Percentiles rank a stretch among this genome's conserved stretches.
Conservation (phyloP, 805 yeast species). For the Candida pseudoglaebosa region DNA sequence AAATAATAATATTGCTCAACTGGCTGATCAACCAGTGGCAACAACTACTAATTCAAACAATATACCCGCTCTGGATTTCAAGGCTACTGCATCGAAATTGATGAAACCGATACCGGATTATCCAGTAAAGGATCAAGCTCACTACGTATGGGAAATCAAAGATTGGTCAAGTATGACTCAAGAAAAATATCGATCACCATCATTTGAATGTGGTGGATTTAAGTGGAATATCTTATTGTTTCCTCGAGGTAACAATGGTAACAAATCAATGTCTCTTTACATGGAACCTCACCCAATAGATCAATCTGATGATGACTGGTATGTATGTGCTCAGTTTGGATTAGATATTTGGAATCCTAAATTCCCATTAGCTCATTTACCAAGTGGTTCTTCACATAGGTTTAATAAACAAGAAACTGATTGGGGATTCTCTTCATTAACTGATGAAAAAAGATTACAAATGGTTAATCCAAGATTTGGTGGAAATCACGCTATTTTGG, state of each 20-base stretch:
- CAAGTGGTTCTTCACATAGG: slow-evolving; percentile 71
- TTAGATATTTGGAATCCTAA: slow-evolving; percentile 80
- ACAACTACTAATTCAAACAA: slow-evolving; percentile 11
- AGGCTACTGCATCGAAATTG: slow-evolving; percentile 22
- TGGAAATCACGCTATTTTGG: slow-evolving; percentile 36
- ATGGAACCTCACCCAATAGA: slow-evolving; percentile 65
- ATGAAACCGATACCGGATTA: slow-evolving; percentile 39
- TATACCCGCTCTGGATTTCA: slow-evolving; percentile 26
- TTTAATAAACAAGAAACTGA: slow-evolving; percentile 75
- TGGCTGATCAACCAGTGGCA: slow-evolving; percentile 8
- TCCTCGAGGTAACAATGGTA: slow-evolving; percentile 67
- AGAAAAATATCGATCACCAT: slow-evolving; percentile 44
- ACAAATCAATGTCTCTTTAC: slow-evolving; percentile 60
- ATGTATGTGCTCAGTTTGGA: slow-evolving; percentile 88
- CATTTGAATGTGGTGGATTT: slow-evolving; percentile 55
- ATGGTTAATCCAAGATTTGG: slow-evolving; percentile 19
- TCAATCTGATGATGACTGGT: slow-evolving; percentile 57
- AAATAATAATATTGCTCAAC: slow-evolving; percentile 15
- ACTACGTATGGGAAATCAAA: slow-evolving; percentile 48
- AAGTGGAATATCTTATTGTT: slow-evolving; percentile 71
- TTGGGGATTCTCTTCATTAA: slow-evolving; percentile 91
- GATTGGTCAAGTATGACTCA: slow-evolving; percentile 43
- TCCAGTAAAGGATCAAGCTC: slow-evolving; percentile 30
- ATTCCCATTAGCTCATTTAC: slow-evolving; percentile 55
- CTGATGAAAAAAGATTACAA: slow-evolving; percentile 46